phyloP scores from a whole-genome alignment of 164 flowering plant species.

The grape (Vitis vinifera) region ASM3070453v1 NC_081809.1:1440001-1440500 shows the following conservation, averaged over 20 bases:
- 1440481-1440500: not conserved
- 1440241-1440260: constrained; percentile 25
- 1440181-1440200: constrained; percentile 24
- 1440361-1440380: constrained; percentile 19
- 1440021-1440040: constrained; percentile 19
- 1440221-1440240: constrained; percentile 27
- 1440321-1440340: constrained; percentile 15
- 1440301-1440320: constrained; percentile 16
- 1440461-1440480: not conserved
- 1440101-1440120: constrained; percentile 7
- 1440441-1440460: constrained; percentile 23
- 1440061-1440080: constrained; percentile 18
- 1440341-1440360: constrained; percentile 14
- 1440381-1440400: constrained; percentile 8
- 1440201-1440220: constrained; percentile 30
- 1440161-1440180: constrained; percentile 33
- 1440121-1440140: constrained; percentile 29
- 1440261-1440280: constrained; percentile 17
- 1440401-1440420: constrained; percentile 20
- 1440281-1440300: constrained; percentile 7
- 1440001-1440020: not conserved
- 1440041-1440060: constrained; percentile 29
- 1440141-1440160: constrained; percentile 27
- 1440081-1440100: not conserved
- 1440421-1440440: constrained; percentile 21